Conservation (phyloP, 148 eudicot genomes). For the Pouteria glomerata region DNA sequence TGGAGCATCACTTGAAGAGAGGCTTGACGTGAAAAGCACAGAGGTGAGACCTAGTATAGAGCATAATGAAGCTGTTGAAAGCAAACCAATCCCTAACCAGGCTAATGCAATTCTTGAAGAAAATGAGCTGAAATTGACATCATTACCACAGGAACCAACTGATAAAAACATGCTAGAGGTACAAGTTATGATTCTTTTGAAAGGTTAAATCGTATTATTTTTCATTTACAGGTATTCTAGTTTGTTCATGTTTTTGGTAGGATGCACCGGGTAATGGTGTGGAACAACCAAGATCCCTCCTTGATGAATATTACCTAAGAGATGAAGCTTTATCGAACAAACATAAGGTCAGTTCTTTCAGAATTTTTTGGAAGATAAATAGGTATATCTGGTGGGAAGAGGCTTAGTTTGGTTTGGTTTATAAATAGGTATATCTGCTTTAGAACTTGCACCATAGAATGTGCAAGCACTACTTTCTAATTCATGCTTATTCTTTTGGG, state of each 20-base stretch:
- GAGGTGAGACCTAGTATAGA: conserved; percentile 27
- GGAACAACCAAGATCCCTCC: conserved; percentile 52
- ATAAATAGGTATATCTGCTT: too few species aligned
- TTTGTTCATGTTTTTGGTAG: conserved; percentile 37
- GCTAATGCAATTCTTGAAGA: conserved; percentile 26
- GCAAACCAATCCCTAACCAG: conserved; percentile 18
- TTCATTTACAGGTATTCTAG: conserved; percentile 19
- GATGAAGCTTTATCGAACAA: conserved; percentile 29
- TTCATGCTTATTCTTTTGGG: conserved; percentile 5
- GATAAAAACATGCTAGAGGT: conserved; percentile 44
- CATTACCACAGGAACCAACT: conserved; percentile 21
- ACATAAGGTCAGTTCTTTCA: conserved; percentile 23
- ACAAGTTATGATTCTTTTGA: not conserved
- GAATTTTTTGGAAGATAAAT: conserved; percentile 20
- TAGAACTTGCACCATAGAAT: not conserved
- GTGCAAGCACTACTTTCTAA: conserved; percentile 4
- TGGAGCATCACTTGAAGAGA: conserved; percentile 32
- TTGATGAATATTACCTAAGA: conserved; percentile 59
- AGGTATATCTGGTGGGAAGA: too few species aligned
- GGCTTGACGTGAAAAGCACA: conserved; percentile 21
- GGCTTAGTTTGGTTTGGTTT: too few species aligned
- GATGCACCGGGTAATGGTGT: conserved; percentile 22
- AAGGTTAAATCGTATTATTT: not conserved
- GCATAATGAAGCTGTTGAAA: conserved; percentile 33
- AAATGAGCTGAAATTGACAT: conserved; percentile 22